Percentiles rank a stretch among this genome's conserved stretches.
Conservation (phyloP, 768 basidiomycete species). For the Leucosporidium yakuticum region DNA sequence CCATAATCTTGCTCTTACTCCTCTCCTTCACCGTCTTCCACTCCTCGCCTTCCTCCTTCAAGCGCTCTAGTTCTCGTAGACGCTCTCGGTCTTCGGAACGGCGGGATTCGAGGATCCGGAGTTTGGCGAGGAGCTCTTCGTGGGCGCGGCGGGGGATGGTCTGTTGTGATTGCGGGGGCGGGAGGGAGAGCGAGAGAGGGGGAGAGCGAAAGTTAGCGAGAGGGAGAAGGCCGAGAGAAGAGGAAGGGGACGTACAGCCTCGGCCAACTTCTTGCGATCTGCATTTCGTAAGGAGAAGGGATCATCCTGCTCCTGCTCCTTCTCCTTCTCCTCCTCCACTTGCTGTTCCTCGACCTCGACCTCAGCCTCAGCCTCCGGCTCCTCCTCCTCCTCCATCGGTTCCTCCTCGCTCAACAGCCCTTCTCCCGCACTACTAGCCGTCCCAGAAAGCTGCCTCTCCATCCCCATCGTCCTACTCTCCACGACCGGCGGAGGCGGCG, state of each 20-base stretch:
- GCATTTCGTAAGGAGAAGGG: slow-evolving; percentile 18
- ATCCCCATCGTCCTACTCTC: not conserved
- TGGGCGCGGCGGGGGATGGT: slow-evolving; percentile 43
- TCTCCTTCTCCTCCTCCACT: not conserved
- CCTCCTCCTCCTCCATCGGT: not conserved
- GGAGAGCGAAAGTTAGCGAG: not conserved
- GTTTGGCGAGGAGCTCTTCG: slow-evolving; percentile 73
- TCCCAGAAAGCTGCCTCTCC: not conserved
- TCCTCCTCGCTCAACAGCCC: not conserved
- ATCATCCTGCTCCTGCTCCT: not conserved
- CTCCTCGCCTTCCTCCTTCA: slow-evolving; percentile 75
- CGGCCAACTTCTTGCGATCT: not conserved
- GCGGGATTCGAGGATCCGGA: slow-evolving; percentile 77
- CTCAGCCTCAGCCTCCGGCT: not conserved
- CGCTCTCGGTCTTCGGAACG: slow-evolving; percentile 78
- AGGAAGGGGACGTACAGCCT: slow-evolving; percentile 6
- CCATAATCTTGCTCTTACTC: slow-evolving; percentile 50
- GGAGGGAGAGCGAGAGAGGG: not conserved
- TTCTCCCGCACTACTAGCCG: not conserved
- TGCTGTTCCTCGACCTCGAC: not conserved
- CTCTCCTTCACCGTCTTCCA: slow-evolving; percentile 82
- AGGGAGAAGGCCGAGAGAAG: not conserved
- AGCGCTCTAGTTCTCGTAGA: slow-evolving; percentile 73
- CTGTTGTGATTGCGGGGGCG: slow-evolving; percentile 49
- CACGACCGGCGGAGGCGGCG: not conserved